Percentiles rank a stretch among this genome's conserved stretches.
phyloP scores from a whole-genome alignment of 2,329 filamentous ascomycete genomes.

The Didymella lethalis region DNA sequence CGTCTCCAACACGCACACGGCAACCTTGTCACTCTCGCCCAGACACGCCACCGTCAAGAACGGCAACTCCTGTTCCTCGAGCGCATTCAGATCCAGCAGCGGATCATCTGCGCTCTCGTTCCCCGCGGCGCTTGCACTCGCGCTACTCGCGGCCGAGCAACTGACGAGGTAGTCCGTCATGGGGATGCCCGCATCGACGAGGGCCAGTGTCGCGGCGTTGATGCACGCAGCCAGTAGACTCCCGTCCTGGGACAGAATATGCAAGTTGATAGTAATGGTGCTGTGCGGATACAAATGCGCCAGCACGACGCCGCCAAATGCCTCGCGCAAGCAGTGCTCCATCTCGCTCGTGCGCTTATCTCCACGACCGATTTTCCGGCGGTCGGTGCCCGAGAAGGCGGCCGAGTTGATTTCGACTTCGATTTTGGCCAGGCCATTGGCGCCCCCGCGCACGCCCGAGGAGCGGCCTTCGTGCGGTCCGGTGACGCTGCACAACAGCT shows the following conservation, averaged over 20 bases:
- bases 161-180: constrained; percentile 92
- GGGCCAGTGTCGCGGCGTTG: constrained; percentile 88
- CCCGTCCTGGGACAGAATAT: constrained; percentile 89
- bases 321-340: constrained; percentile 77
- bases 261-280: constrained; percentile 81
- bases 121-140: constrained; percentile 56
- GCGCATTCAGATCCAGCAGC: constrained; percentile 77
- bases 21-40: constrained; percentile 76
- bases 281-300: constrained; percentile 89
- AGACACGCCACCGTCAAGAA: constrained; percentile 86
- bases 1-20: constrained; percentile 84
- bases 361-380: constrained; percentile 65
- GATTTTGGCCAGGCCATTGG: constrained; percentile 68
- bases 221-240: constrained; percentile 87
- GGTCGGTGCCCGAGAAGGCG: constrained; percentile 86
- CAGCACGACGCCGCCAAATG: constrained; percentile 80
- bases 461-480: constrained; percentile 78
- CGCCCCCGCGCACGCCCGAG: constrained; percentile 56
- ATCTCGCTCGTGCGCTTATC: constrained; percentile 80
- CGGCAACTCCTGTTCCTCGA: constrained; percentile 88
- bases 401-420: constrained; percentile 84
- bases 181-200: constrained; percentile 93
- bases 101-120: constrained; percentile 77
- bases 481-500: constrained; percentile 90
- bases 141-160: constrained; percentile 81